Conservation (phyloP, 2,329 filamentous ascomycete species). For the Paecilomyces variotii region DNA sequence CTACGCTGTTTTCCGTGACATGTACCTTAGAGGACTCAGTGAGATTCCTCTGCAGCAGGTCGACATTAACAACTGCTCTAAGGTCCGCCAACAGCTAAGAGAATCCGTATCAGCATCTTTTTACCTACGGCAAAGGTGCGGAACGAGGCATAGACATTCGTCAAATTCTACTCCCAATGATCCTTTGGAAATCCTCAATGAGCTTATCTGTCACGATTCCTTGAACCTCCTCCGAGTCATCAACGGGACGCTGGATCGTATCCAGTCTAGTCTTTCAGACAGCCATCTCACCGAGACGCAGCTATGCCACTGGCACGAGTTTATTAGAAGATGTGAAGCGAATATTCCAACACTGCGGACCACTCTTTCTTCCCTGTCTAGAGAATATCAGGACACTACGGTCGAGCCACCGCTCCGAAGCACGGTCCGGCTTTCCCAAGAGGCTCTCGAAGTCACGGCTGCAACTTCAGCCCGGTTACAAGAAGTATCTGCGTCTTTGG, state of each 20-base stretch:
- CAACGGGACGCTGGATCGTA: background rate
- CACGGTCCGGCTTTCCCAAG: background rate
- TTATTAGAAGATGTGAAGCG: background rate
- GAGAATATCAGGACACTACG: background rate
- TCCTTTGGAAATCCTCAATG: background rate
- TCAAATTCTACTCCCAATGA: background rate
- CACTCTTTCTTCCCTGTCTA: background rate
- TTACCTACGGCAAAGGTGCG: background rate
- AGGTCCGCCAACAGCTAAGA: background rate
- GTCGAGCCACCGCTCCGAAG: background rate
- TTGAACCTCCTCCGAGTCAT: background rate
- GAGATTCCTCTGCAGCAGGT: background rate
- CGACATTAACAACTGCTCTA: background rate
- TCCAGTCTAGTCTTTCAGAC: background rate
- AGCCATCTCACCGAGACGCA: background rate
- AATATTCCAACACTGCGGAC: background rate
- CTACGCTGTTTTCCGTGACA: background rate
- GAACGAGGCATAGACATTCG: background rate
- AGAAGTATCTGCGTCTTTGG: background rate
- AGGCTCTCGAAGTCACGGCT: background rate
- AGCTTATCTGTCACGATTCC: background rate
- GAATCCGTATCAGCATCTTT: background rate
- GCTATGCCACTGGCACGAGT: background rate
- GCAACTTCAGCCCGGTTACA: background rate
- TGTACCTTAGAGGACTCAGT: background rate